Conservation (phyloP, 306 rosid species). For the Nissolia schottii region DNA sequence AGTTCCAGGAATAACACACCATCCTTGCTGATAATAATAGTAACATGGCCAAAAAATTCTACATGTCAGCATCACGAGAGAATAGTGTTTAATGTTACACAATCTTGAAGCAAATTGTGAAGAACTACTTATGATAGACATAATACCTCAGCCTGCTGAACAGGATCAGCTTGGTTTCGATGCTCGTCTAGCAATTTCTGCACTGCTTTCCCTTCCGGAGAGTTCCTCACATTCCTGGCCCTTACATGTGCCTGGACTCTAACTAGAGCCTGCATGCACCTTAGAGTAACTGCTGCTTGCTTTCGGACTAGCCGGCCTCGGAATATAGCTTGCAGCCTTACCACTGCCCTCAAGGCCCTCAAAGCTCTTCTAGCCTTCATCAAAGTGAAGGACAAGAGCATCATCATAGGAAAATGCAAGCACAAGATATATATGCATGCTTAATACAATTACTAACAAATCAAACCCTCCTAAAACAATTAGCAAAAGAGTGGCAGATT, state of each 20-base stretch:
- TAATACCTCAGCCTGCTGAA: constrained; percentile 60
- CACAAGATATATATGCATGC: background rate
- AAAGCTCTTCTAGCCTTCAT: constrained; percentile 79
- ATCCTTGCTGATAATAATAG: constrained; percentile 61
- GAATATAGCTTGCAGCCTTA: constrained; percentile 85
- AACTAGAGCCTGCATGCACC: constrained; percentile 96
- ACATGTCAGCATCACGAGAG: constrained; percentile 9
- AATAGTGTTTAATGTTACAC: constrained; percentile 2
- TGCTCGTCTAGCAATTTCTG: constrained; percentile 39
- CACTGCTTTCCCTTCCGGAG: constrained; percentile 43
- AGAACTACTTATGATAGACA: background rate
- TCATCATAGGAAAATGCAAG: background rate
- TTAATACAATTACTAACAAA: background rate
- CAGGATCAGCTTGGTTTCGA: constrained; percentile 33
- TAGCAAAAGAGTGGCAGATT: background rate
- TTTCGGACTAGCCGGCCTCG: constrained; percentile 73
- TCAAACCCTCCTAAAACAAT: background rate
- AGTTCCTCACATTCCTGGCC: constrained; percentile 52
- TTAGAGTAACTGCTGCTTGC: constrained; percentile 87
- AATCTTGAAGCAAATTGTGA: background rate
- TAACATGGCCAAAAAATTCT: background rate
- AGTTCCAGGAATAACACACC: constrained; percentile 80
- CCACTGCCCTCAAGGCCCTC: constrained; percentile 84
- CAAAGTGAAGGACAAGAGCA: background rate
- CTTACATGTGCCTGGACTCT: constrained; percentile 71